Evolutionary conservation across 805 yeast species (phyloP).

Genomic region (Yarrowia osloensis): DNA sequence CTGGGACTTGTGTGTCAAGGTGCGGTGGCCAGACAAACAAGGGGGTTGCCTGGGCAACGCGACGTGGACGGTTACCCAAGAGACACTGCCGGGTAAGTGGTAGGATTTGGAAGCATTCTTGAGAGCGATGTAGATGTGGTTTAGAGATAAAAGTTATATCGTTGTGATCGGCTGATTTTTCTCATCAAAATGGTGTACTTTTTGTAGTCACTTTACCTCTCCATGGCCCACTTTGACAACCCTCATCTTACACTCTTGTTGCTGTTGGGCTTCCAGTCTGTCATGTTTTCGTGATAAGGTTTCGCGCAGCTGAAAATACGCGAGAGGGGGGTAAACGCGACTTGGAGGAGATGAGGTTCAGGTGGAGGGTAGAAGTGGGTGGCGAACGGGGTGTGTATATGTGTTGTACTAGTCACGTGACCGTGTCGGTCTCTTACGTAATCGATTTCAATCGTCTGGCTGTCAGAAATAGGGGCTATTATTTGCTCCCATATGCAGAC

Average conservation of each 20-base stretch:
- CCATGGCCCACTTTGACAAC: no score
- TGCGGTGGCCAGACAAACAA: constrained; percentile 11
- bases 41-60: constrained; percentile 17
- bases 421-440: no score
- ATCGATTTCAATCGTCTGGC: no score
- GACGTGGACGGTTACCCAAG: neutral
- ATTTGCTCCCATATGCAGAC: neutral
- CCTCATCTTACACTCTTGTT: neutral
- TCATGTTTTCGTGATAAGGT: constrained; percentile 22
- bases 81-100: constrained; percentile 8
- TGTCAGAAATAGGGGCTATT: no score
- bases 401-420: no score
- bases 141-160: neutral
- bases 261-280: neutral
- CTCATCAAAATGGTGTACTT: neutral
- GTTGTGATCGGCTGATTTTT: neutral
- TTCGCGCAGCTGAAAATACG: constrained; percentile 21
- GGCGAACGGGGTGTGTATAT: neutral
- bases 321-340: constrained; percentile 23
- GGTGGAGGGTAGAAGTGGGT: neutral
- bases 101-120: no score
- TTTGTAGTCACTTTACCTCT: no score
- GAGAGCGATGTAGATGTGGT: neutral
- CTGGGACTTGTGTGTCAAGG: neutral
- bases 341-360: no score